Evolutionary conservation across 805 yeast genomes (phyloP).

Genomic region (Kuraishia capsulata): DNA sequence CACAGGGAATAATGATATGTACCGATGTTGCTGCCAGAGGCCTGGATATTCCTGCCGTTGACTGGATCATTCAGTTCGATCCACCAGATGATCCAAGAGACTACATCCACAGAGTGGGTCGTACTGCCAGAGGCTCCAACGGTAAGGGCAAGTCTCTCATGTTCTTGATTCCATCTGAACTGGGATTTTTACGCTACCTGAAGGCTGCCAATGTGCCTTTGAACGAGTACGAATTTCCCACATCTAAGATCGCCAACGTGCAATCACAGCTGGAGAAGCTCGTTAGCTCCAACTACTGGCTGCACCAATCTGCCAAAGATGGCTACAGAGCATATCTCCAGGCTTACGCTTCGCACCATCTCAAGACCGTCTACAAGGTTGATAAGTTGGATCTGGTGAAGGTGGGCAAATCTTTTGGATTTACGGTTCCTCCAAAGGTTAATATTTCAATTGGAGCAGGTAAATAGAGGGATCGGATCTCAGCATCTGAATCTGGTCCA

Average conservation of each 20-base stretch:
- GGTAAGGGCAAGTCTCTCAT: conserved; percentile 92
- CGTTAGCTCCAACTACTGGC: conserved; percentile 85
- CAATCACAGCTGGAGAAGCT: conserved; percentile 89
- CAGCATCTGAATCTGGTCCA: background rate
- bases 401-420: conserved; percentile 94
- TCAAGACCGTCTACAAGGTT: conserved; percentile 93
- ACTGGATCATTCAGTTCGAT: conserved; percentile 98
- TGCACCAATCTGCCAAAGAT: conserved; percentile 93
- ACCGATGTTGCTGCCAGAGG: conserved; percentile 99
- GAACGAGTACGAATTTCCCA: conserved; percentile 94
- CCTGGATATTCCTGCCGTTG: conserved; percentile 95
- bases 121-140: conserved; percentile 89
- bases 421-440: conserved; percentile 92
- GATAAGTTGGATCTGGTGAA: conserved; percentile 90
- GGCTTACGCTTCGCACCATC: conserved; percentile 94
- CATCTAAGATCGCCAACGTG: conserved; percentile 89
- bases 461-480: conserved; percentile 46
- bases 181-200: conserved; percentile 89
- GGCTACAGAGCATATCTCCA: conserved; percentile 96
- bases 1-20: conserved; percentile 85
- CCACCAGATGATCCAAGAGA: conserved; percentile 99
- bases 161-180: conserved; percentile 91
- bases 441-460: conserved; percentile 94
- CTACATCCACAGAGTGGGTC: conserved; percentile 96
- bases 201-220: conserved; percentile 96